Evolutionary conservation across 139 green algal genomes (phyloP), one percentile per base, ranked within the genome.

Genomic region (Picochlorum sp.): DNA sequence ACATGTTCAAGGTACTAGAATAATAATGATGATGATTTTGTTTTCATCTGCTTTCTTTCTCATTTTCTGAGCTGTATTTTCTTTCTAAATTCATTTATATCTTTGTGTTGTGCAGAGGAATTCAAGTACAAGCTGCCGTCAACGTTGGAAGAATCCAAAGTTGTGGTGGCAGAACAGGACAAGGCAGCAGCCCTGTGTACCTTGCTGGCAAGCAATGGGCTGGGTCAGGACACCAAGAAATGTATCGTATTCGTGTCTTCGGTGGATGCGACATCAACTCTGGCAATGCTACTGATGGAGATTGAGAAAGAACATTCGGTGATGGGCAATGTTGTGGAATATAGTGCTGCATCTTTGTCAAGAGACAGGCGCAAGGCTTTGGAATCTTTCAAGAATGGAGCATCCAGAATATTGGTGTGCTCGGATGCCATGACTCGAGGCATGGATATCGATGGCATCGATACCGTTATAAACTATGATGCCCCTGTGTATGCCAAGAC

Each of bases 381-480:
- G 23, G 31, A 63, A 8, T 6, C 24, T 31, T 30, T 65, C 34
- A 11, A n/a, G 30, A 21, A 16, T 20, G 65, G 54, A 16, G 16
- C 7, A 34, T 14, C 7, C 4, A 31, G 67, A 31, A 70, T 96
- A 57, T 70, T 96, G 44, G 87, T 97, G 9, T 82, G 82, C 5
- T 95, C 86, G 0, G 90, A 97, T 62, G 88, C 81, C 24, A 87
- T 95, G 82, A 89, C 90, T 4, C 76, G 90, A 0, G 90, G 90
- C 49, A 94, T 97, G 78, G 90, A 97, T 63, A 70, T 96, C 28
- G 65, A 69, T 34, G 63, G 47, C 11, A 70, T 92, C 2, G 47
- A 58, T 4, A 66, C 60, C 0, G 85, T 96, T 14, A 62, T 96
- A 11, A 96, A 92, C 68, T 96, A 96, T 62, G 90, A 96, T 56